phyloP scores from a whole-genome alignment of 192 early-diverging fungal species.

The Umbelopsis vinacea region DNA sequence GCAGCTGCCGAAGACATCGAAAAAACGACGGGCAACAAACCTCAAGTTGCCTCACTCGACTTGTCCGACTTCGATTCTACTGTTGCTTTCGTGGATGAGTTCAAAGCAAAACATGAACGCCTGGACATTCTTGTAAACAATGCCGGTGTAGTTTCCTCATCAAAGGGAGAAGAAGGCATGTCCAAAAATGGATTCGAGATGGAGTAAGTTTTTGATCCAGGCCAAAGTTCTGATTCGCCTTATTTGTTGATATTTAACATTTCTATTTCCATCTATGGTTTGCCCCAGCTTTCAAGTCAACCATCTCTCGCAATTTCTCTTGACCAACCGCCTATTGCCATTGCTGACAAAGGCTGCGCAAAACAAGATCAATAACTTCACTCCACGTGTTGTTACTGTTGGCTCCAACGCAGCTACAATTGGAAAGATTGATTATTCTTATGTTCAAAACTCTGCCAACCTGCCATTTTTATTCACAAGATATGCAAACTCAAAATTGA shows the following conservation, averaged over 20 bases:
- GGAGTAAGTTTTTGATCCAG: background rate
- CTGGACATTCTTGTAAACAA: constrained; percentile 59
- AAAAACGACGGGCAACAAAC: background rate
- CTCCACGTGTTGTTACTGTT: constrained; percentile 22
- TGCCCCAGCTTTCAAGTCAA: constrained; percentile 22
- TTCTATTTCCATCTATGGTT: background rate
- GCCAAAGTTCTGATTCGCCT: background rate
- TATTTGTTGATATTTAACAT: background rate
- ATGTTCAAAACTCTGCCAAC: constrained; percentile 38
- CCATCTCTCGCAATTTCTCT: constrained; percentile 16
- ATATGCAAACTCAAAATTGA: constrained; percentile 61
- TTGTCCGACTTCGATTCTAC: constrained; percentile 36
- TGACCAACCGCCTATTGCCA: constrained; percentile 22
- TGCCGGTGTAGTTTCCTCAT: constrained; percentile 39
- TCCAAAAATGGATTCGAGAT: constrained; percentile 22
- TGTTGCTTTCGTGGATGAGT: constrained; percentile 33
- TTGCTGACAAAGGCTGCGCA: background rate
- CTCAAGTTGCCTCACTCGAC: constrained; percentile 14
- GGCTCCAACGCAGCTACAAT: constrained; percentile 22
- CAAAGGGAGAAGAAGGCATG: background rate
- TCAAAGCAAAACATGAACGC: constrained; percentile 30
- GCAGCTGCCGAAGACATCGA: constrained; percentile 19
- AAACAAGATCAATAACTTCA: constrained; percentile 6
- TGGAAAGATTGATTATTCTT: constrained; percentile 44
- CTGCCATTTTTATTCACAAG: constrained; percentile 30